Evolutionary conservation across 805 yeast genomes (phyloP), one percentile per base, ranked within the genome.

Genomic region (Ogataea ramenticola): DNA sequence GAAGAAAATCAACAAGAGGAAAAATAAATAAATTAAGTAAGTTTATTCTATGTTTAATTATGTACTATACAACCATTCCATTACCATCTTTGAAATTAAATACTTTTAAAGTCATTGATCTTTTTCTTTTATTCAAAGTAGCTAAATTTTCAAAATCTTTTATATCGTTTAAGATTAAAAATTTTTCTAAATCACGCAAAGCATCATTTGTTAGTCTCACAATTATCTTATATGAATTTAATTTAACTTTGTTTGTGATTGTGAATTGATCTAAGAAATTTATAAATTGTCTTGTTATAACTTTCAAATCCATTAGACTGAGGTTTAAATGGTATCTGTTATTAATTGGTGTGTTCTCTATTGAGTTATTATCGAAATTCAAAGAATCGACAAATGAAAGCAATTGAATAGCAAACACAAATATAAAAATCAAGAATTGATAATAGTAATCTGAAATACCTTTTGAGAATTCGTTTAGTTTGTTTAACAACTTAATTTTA

Each of bases 1-100:
- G 54, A 49, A 22, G 61, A 56, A 16, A 51, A 46, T 29, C 19
- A 39, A 42, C 21, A 29, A 27, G 17, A 40, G 17, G 17, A 33
- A 22, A n/a, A 19, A 21, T 9, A 33, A 30, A 12, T 16, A 14
- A 9, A 6, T n/a, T 8, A 39, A 27, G 31, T 20, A 38, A 17
- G 19, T 19, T n/a, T n/a, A n/a, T n/a, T n/a, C n/a, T n/a, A n/a
- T n/a, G n/a, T n/a, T n/a, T n/a, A n/a, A n/a, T n/a, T n/a, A n/a
- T n/a, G 10, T 24, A 24, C 10, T 24, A 39, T 3, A 45, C 22
- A 15, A 38, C 38, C n/a, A 45, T 26, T 7, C 45, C 48, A 4
- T 29, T 36, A 22, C 45, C 39, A 17, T 40, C 45, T n/a, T 27
- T 9, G 19, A 37, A 26, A 24, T 37, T 17, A 15, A 26, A 37